Conservation (phyloP, 2,329 filamentous ascomycete species). For the Epicoccum sorghinum region DNA sequence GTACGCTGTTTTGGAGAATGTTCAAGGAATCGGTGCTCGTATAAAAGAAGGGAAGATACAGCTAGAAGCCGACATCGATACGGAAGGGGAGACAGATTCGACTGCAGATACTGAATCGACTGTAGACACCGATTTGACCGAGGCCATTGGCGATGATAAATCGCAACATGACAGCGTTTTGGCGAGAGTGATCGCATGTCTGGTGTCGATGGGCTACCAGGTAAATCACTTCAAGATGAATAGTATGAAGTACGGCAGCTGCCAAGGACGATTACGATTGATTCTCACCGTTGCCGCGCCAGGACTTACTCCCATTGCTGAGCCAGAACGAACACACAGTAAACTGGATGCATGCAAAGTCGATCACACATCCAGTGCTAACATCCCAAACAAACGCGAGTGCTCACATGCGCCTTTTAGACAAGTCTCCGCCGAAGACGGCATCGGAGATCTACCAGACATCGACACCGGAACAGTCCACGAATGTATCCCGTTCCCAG, state of each 20-base stretch:
- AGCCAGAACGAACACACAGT: conserved; percentile 66
- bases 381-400: no score
- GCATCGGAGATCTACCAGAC: not conserved
- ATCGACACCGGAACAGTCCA: not conserved
- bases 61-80: not conserved
- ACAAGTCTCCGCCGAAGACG: not conserved
- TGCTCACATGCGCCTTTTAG: not conserved
- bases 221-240: conserved; percentile 62
- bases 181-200: conserved; percentile 71
- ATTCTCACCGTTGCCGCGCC: conserved; percentile 76
- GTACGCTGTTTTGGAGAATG: not conserved
- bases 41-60: not conserved
- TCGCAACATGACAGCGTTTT: conserved; percentile 61
- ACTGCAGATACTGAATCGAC: no score
- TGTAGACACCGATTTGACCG: no score
- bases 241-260: conserved; percentile 43
- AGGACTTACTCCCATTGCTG: conserved; percentile 61
- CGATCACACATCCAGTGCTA: conserved; percentile 17
- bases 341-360: conserved; percentile 53
- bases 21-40: not conserved
- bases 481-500: not conserved
- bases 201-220: conserved; percentile 81
- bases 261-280: conserved; percentile 69
- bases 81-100: not conserved
- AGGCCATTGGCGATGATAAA: no score